Conservation (phyloP, 1,284 basidiomycete genomes). For the Pyrrhoderma lamaoense region DNA sequence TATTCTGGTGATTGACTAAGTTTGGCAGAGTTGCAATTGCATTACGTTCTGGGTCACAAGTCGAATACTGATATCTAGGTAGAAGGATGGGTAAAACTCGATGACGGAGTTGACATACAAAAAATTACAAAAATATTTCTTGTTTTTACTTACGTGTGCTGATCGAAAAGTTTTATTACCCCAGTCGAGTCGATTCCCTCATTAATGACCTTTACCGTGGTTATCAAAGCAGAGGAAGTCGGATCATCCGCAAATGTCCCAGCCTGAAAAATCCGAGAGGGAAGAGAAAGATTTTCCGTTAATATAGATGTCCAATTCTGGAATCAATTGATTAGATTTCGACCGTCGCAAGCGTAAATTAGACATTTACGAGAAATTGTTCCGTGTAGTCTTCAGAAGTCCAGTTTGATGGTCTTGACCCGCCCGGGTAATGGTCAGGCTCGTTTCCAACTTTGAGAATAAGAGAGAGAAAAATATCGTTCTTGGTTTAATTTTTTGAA, state of each 20-base stretch:
- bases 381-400: conserved; percentile 27
- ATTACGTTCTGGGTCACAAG: conserved; percentile 30
- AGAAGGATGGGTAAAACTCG: too few species aligned
- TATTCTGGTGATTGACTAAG: conserved; percentile 30
- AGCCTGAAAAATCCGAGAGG: conserved; percentile 28
- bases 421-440: conserved; percentile 30
- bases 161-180: conserved; percentile 28
- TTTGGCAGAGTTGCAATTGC: conserved; percentile 29
- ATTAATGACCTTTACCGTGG: conserved; percentile 27
- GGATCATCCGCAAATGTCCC: conserved; percentile 29
- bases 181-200: conserved; percentile 28
- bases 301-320: conserved; percentile 29
- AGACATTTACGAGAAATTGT: conserved; percentile 26
- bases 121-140: too few species aligned
- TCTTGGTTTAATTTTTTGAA: too few species aligned
- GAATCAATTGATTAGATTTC: not conserved
- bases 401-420: conserved; percentile 27
- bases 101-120: too few species aligned
- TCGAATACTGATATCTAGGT: conserved; percentile 32
- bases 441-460: conserved; percentile 30
- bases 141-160: conserved; percentile 27
- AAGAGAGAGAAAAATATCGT: too few species aligned
- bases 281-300: conserved; percentile 25
- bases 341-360: not conserved
- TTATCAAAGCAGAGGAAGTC: conserved; percentile 26